Evolutionary conservation across 352 stramenopile species (phyloP), one percentile per base, ranked within the genome.

Genomic region (Thalassiosira livingstoniorum): DNA sequence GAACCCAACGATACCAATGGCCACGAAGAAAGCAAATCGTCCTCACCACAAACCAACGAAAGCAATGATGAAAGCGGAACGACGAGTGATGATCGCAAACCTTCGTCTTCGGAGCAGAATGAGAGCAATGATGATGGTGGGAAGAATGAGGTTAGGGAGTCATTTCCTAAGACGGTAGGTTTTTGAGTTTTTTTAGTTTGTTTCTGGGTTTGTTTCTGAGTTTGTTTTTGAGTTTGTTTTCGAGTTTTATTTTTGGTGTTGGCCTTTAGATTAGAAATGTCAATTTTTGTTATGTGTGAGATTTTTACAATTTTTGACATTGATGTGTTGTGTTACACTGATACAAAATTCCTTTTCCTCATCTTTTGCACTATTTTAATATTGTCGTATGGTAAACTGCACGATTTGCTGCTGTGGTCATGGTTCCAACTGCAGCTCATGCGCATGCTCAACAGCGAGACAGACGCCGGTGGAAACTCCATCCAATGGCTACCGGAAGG

Each of bases 401-500:
- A n/a, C n/a, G n/a, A n/a, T n/a, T n/a, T n/a, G n/a, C n/a, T n/a
- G n/a, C n/a, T n/a, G n/a, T n/a, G n/a, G n/a, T n/a, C n/a, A 4
- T 42, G 32, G 2, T 68, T 78, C 25, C n/a, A 18, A 21, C 64
- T 23, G n/a, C 62, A 66, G 31, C 58, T 78, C n/a, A 51, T 51
- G 32, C 43, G 37, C 5, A 78, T 78, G 69, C 25, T 78, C 18
- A 55, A 70, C 37, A 70, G 32, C 4, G 69, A 78, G 31, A 64
- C 69, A 29, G 10, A 47, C 34, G 39, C 55, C 10, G 57, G 37
- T 0, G 29, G 37, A 29, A 34, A 47, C 10, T 27, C 43, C 7
- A 64, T 78, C 45, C 58, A 64, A 47, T 78, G 69, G 69, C 25
- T 78, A n/a, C 1, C 43, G 53, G 34, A 32, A 51, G 69, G 61